Base-by-base conservation (phyloP, 2,329 filamentous ascomycete genomes). In the Pyrenochaeta sp. region DNA sequence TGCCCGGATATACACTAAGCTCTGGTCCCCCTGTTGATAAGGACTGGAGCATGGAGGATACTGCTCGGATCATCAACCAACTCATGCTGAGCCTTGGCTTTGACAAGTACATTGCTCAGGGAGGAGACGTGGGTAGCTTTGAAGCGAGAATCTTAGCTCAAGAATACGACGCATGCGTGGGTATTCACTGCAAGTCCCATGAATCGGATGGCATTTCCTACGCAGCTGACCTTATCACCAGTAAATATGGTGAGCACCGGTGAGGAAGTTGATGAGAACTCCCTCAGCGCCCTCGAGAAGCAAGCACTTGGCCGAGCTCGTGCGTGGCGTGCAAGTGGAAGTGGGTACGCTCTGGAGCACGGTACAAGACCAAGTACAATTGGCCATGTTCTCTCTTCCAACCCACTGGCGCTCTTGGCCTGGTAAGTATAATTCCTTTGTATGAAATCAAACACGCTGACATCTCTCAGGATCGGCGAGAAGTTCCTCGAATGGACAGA, bases 401-500 rank as follows among this genome's bases (percentile, higher is more conserved):
- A 74, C 54, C 87, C 87, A 0, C 68, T 89, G 0, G 84, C 85
- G 0, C 66, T 89, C 3, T 78, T 90, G 10, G 81, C 83, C 30
- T 90, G 86, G 82, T 75, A 64, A 25, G 45, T 45, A 32, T 24
- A 2, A 22, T 30, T 32, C 12, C 12, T 32, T 19, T 28, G 45
- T 39, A 25, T 19, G 39, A n/a, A 27, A 15, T 24, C 30, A 44
- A 37, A 47, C 19, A 25, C 24, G 42, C 52, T 57, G 25, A 65
- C 50, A 22, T 45, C 40, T 22, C 6, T n/a, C 48, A 73, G 72
- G 74, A 81, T 88, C 43, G 84, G 83, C 15, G 86, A 88, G 63
- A 88, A 87, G 65, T 82, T 85, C 60, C 70, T 85, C 4, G 81
- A 82, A 34, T 88, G 85, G 85, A 77, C 77, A 2, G 85, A 87